These are phyloP conservation scores for Gamarada debralockiae DNA, from an alignment of 495 filamentous ascomycete genomes.

Conservation along the genomic window DNA sequence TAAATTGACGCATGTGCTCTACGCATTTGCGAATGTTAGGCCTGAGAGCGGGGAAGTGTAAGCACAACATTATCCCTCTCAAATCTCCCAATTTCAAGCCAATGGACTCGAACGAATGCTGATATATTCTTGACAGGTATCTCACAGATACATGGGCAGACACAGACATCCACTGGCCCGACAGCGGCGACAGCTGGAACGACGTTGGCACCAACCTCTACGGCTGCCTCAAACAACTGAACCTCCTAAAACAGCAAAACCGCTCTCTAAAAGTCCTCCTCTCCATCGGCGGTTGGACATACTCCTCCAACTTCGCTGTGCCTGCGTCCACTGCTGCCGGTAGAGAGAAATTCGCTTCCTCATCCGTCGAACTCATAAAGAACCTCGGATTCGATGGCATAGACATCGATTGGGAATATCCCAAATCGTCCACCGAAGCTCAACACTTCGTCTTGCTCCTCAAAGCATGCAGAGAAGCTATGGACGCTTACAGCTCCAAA, in stretches of 20 bases:
- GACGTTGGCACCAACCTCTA: slow-evolving; percentile 73
- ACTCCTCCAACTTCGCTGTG: slow-evolving; percentile 77
- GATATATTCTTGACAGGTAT: slow-evolving; percentile 38
- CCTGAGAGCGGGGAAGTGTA: slow-evolving; percentile 63
- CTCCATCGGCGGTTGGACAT: slow-evolving; percentile 96
- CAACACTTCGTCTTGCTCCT: slow-evolving; percentile 74
- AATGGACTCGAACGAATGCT: neutral
- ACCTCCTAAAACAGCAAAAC: slow-evolving; percentile 82
- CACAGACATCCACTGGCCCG: slow-evolving; percentile 75
- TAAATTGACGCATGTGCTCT: slow-evolving; percentile 89
- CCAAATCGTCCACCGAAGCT: slow-evolving; percentile 55
- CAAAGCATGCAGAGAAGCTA: slow-evolving; percentile 51
- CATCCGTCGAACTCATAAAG: slow-evolving; percentile 63
- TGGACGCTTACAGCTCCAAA: slow-evolving; percentile 57
- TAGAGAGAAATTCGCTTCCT: slow-evolving; percentile 62
- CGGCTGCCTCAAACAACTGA: slow-evolving; percentile 91
- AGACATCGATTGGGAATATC: slow-evolving; percentile 66
- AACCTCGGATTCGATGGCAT: slow-evolving; percentile 57
- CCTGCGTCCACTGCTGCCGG: slow-evolving; percentile 64
- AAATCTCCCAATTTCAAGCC: neutral
- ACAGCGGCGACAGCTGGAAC: slow-evolving; percentile 62
- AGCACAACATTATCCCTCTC: slow-evolving; percentile 5
- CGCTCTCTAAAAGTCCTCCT: slow-evolving; percentile 88
- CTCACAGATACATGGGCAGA: slow-evolving; percentile 85
- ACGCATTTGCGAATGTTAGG: slow-evolving; percentile 63